Base-by-base conservation (phyloP, 768 basidiomycete species). In the Pulveroboletus sp. region DNA sequence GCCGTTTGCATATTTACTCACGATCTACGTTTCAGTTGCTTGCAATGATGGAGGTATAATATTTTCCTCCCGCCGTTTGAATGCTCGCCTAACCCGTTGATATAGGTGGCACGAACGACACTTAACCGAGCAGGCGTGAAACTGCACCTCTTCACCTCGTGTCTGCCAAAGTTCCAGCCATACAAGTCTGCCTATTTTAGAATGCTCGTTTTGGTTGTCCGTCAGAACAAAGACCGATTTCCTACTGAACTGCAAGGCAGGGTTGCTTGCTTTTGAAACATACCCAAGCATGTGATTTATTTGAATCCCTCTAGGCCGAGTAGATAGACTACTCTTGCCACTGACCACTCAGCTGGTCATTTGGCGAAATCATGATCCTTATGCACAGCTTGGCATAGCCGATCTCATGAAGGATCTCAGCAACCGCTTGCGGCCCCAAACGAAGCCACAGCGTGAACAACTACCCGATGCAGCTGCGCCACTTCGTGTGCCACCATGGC, bases 141-240 rank as follows among this genome's bases (percentile, higher is more conserved):
- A 21, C 63, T 74, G 12, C 75, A 79, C 54, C 66, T 68, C 39
- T 80, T 79, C 62, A 71, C 71, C 31, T 64, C 70, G 39, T 81
- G 80, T 58, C 64, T 74, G 18, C 55, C 69, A 27, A 57, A 64
- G 46, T 60, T 73, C 26, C 56, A 65, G 36, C 69, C 67, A 10
- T 70, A 73, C 65, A 82, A 80, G 65, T 59, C 65, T 35, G 72
- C 71, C 14, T 82, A 81, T 64, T 71, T 78, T 60, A 71, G 71
- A 53, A 63, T 81, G 48, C 67, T 82, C 37, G 65, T 69, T 37
- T 64, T 74, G 55, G 59, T 77, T 11, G 43, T 63, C 15, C 65
- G 72, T 53, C 63, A 65, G 42, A 73, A 71, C 28, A 60, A 68
- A 26, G 39, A 51, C 14, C 52, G 51, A 37, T 68, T 67, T 57